These are phyloP conservation scores for Hamigera avellanea DNA, from an alignment of 495 filamentous ascomycete species.

Conservation along the genomic window DNA sequence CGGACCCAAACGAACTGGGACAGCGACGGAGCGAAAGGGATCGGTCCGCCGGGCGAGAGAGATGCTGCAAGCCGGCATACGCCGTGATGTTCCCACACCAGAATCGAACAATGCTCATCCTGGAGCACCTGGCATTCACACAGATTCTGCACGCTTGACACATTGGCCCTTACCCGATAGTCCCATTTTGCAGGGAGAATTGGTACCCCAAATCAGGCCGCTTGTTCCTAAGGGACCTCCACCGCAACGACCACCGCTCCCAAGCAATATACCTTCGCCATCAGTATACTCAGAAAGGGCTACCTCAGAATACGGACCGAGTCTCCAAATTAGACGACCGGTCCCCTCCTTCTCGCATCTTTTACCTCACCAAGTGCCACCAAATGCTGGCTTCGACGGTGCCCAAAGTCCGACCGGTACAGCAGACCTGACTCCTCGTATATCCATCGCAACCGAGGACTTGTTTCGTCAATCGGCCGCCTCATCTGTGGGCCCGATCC, in stretches of 20 bases:
- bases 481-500: constrained; percentile 26
- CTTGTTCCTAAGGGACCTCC: constrained; percentile 41
- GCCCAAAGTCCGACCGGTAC: constrained; percentile 26
- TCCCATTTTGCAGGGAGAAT: constrained; percentile 16
- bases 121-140: constrained; percentile 19
- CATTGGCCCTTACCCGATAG: constrained; percentile 34
- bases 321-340: constrained; percentile 36
- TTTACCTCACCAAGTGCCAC: constrained; percentile 19
- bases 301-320: constrained; percentile 39
- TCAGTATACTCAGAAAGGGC: constrained; percentile 36
- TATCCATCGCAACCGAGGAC: constrained; percentile 21
- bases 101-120: constrained; percentile 18
- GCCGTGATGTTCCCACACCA: constrained; percentile 18
- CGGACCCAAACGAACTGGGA: constrained; percentile 1
- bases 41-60: constrained; percentile 40
- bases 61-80: constrained; percentile 39
- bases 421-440: constrained; percentile 14
- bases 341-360: constrained; percentile 39
- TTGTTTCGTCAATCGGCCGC: constrained; percentile 22
- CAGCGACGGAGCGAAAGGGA: constrained; percentile 14
- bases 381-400: constrained; percentile 19
- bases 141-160: constrained; percentile 16
- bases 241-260: constrained; percentile 57
- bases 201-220: constrained; percentile 28
- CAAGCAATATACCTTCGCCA: constrained; percentile 28